phyloP scores from a whole-genome alignment of 2,329 filamentous ascomycete species.

The Talaromyces amestolkiae region DNA sequence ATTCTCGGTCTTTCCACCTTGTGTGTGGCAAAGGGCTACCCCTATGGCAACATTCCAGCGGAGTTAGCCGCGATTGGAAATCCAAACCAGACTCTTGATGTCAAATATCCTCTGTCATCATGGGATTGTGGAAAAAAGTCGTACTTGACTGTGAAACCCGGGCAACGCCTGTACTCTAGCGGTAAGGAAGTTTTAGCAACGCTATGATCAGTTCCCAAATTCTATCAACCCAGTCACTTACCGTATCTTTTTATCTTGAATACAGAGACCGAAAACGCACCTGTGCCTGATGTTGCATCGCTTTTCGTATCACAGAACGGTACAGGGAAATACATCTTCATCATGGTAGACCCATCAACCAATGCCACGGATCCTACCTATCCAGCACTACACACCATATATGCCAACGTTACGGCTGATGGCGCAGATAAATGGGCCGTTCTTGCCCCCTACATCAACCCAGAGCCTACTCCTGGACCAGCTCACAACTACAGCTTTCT shows the following conservation, averaged over 20 bases:
- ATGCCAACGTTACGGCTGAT: slow-evolving; percentile 9
- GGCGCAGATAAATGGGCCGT: not conserved
- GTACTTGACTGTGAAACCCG: slow-evolving; percentile 1
- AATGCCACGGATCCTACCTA: slow-evolving; percentile 5
- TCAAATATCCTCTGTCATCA: slow-evolving; percentile 1
- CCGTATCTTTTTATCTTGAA: not conserved
- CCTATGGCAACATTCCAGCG: not conserved
- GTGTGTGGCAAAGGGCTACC: not conserved
- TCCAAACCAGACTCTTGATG: not conserved
- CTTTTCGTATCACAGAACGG: not conserved
- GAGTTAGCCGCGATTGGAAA: not conserved
- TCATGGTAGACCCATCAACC: slow-evolving; percentile 14
- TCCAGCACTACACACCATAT: slow-evolving; percentile 6
- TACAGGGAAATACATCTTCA: slow-evolving; percentile 12
- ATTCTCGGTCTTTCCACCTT: not conserved
- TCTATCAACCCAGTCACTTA: not conserved
- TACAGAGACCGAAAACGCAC: not conserved
- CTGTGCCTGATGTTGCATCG: not conserved
- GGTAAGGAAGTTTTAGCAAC: not conserved
- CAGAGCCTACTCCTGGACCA: not conserved
- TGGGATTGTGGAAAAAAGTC: slow-evolving; percentile 8
- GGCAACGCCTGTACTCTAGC: not conserved
- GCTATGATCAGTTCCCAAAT: not conserved
- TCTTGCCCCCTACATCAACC: slow-evolving; percentile 7
- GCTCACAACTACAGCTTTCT: slow-evolving; percentile 15